Percentiles rank a stretch among this genome's conserved stretches.
phyloP scores from a whole-genome alignment of 345 rosid species.

The Linum tenue region DNA sequence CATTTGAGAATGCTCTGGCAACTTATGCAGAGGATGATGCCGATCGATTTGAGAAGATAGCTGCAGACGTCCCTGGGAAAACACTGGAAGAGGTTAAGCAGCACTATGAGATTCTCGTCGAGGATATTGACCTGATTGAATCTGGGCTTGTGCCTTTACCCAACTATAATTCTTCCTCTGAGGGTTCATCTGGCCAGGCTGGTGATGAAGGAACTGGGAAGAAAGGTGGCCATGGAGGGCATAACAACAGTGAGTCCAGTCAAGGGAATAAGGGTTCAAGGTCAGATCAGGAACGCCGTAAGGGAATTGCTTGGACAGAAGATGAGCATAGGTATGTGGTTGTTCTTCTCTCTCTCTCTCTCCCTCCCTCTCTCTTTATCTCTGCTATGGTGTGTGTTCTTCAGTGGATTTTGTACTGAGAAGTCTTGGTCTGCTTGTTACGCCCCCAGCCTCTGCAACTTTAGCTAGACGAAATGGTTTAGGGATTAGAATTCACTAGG shows the following conservation, averaged over 20 bases:
- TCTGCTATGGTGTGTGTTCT: background rate
- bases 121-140: constrained; percentile 25
- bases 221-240: constrained; percentile 47
- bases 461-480: no score
- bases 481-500: background rate
- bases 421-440: no score
- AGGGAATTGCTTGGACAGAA: constrained; percentile 32
- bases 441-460: no score
- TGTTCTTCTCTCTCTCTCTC: background rate
- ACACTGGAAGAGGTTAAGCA: constrained; percentile 22
- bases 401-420: no score
- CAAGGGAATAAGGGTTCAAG: no score
- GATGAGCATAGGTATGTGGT: constrained; percentile 27
- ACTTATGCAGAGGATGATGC: constrained; percentile 22
- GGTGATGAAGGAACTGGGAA: constrained; percentile 42
- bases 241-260: constrained; percentile 4
- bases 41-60: constrained; percentile 24
- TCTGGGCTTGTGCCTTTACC: constrained; percentile 30
- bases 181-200: constrained; percentile 51
- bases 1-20: constrained; percentile 29
- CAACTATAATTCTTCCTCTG: constrained; percentile 31
- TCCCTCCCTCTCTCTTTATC: background rate
- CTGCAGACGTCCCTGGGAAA: constrained; percentile 33
- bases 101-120: constrained; percentile 24
- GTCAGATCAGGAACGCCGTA: constrained; percentile 24